phyloP scores from a whole-genome alignment of 2,329 filamentous ascomycete genomes.

The Pestalotiopsis sp. region DNA sequence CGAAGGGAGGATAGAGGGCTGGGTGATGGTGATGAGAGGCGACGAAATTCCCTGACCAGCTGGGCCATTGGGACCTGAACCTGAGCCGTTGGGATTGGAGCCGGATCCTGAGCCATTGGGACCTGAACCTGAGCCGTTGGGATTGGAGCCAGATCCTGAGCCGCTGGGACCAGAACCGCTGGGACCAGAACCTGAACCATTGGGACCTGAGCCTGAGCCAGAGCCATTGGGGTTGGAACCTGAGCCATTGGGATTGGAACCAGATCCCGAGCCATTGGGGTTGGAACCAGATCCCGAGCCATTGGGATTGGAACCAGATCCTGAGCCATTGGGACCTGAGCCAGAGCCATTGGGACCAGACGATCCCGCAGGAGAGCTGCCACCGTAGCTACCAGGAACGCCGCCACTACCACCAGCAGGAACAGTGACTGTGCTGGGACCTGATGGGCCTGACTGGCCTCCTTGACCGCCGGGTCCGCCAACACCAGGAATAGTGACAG shows the following conservation, averaged over 20 bases:
- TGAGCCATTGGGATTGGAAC: neutral
- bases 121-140: neutral
- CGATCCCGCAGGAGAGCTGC: neutral
- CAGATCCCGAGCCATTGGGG: neutral
- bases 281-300: no score
- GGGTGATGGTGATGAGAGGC: slow-evolving; percentile 19
- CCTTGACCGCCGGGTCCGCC: neutral
- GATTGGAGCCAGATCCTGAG: neutral
- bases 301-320: neutral
- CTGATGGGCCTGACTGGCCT: neutral
- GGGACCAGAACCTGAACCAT: neutral
- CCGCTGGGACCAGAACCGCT: no score
- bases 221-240: neutral
- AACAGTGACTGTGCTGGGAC: neutral
- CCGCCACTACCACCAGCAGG: neutral
- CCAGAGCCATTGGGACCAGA: neutral
- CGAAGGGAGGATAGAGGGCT: neutral
- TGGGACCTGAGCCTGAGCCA: neutral
- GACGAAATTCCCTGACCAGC: slow-evolving; percentile 17
- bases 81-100: neutral
- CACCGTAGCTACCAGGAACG: slow-evolving; percentile 1
- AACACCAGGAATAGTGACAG: neutral
- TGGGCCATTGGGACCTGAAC: slow-evolving; percentile 3
- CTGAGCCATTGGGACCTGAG: neutral
- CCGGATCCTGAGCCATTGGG: neutral